Percentiles rank a stretch among this genome's conserved stretches.
These are phyloP conservation scores for Brasilioporus rufonigricans DNA, from an alignment of 768 basidiomycete species.

Conservation along the genomic window DNA sequence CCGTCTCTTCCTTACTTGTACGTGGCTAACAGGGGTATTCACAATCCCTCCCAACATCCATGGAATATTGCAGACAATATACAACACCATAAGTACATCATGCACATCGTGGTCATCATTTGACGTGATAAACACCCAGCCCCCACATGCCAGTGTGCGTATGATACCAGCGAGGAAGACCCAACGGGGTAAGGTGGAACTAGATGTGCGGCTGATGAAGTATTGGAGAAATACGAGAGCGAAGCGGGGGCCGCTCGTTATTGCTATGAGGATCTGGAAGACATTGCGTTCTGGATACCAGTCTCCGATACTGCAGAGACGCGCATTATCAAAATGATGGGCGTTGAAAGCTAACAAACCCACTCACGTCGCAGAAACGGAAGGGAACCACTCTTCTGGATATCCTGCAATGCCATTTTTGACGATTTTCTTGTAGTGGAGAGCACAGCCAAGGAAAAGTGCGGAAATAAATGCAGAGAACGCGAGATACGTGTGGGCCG, in stretches of 20 bases:
- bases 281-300: conserved; percentile 85
- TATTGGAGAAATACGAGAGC: conserved; percentile 63
- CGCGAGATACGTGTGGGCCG: conserved; percentile 65
- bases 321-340: background rate
- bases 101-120: conserved; percentile 81
- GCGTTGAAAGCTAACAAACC: background rate
- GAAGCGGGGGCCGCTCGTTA: conserved; percentile 83
- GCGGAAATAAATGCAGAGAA: conserved; percentile 63
- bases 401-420: conserved; percentile 82
- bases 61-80: conserved; percentile 80
- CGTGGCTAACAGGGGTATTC: conserved; percentile 46
- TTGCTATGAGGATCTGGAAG: conserved; percentile 85
- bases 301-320: conserved; percentile 71
- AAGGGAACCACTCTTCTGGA: conserved; percentile 89
- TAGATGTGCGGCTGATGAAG: conserved; percentile 46
- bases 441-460: conserved; percentile 56
- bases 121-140: conserved; percentile 91
- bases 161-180: conserved; percentile 63
- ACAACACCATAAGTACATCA: conserved; percentile 85
- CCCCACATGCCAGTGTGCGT: conserved; percentile 80
- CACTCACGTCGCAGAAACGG: conserved; percentile 79
- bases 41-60: conserved; percentile 81
- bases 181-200: conserved; percentile 45
- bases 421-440: conserved; percentile 84
- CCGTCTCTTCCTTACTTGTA: conserved; percentile 50